Conservation (phyloP, 2,329 filamentous ascomycete genomes). For the Claviceps lovelessii region DNA sequence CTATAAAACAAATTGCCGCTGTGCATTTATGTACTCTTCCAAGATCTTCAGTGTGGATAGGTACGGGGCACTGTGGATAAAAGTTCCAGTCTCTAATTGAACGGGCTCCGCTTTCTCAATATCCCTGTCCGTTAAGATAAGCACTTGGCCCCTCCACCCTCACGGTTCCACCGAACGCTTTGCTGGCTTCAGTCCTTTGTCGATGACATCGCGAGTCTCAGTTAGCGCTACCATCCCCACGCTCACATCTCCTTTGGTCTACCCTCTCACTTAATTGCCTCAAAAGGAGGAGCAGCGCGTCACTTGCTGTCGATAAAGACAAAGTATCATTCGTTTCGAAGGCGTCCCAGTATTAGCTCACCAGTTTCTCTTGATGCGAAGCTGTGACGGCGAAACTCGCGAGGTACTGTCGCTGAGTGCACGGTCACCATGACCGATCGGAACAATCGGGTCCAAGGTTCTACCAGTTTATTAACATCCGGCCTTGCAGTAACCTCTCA, state of each 20-base stretch:
- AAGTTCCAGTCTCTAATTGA: too few species aligned
- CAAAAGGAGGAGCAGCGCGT: not conserved
- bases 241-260: not conserved
- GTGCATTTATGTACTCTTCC: too few species aligned
- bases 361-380: conserved; percentile 17
- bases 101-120: not conserved
- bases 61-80: too few species aligned
- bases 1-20: too few species aligned
- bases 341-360: not conserved
- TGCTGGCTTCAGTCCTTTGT: not conserved
- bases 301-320: not conserved
- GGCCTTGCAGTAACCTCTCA: conserved; percentile 27
- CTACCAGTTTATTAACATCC: conserved; percentile 31
- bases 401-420: conserved; percentile 18
- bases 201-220: not conserved
- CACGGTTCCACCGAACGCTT: not conserved
- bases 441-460: conserved; percentile 15
- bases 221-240: not conserved
- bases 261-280: not conserved
- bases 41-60: too few species aligned
- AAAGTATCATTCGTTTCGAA: not conserved
- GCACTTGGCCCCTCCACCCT: not conserved
- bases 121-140: not conserved
- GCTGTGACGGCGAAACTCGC: conserved; percentile 11
- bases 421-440: conserved; percentile 24